Evolutionary conservation across 192 early-diverging fungal genomes (phyloP).

Genomic region (Entophlyctis helioformis): DNA sequence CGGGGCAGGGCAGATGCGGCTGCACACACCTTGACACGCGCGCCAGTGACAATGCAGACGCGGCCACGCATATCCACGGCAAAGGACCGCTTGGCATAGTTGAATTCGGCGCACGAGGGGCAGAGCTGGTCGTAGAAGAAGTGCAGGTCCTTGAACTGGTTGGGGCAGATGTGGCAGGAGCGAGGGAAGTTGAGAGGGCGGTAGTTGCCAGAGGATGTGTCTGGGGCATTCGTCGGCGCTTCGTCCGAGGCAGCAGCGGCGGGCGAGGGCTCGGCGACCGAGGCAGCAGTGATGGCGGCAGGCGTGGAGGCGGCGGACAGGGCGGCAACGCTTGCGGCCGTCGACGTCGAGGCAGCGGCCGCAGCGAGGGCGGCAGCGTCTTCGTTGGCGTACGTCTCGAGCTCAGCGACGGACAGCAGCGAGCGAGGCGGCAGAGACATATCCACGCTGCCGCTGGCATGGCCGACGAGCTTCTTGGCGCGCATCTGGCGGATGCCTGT

Average conservation of each 20-base stretch:
- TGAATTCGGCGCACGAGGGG: conserved; percentile 32
- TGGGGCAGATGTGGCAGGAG: conserved; percentile 34
- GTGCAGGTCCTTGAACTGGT: conserved; percentile 24
- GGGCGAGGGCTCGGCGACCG: background rate
- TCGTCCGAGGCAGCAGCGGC: background rate
- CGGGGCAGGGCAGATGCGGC: too few relatives aligned
- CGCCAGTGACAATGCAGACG: conserved; percentile 42
- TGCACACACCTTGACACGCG: conserved; percentile 35
- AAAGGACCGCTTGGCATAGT: conserved; percentile 33
- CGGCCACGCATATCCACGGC: conserved; percentile 31
- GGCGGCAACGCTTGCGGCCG: background rate
- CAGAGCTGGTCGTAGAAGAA: conserved; percentile 45
- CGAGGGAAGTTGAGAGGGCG: conserved; percentile 30
- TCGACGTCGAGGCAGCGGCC: too few relatives aligned
- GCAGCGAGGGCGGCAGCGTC: too few relatives aligned
- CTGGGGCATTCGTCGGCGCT: background rate
- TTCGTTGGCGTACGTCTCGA: conserved; percentile 11
- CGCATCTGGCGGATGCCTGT: conserved; percentile 27
- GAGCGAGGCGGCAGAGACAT: conserved; percentile 16
- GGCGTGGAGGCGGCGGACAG: background rate
- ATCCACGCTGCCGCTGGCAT: conserved; percentile 21
- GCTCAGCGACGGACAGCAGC: conserved; percentile 13
- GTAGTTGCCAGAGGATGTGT: background rate
- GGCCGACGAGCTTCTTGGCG: conserved; percentile 29
- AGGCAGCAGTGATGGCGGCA: background rate